Evolutionary conservation across 2,329 filamentous ascomycete genomes (phyloP).

Genomic region (Eutypa lata): DNA sequence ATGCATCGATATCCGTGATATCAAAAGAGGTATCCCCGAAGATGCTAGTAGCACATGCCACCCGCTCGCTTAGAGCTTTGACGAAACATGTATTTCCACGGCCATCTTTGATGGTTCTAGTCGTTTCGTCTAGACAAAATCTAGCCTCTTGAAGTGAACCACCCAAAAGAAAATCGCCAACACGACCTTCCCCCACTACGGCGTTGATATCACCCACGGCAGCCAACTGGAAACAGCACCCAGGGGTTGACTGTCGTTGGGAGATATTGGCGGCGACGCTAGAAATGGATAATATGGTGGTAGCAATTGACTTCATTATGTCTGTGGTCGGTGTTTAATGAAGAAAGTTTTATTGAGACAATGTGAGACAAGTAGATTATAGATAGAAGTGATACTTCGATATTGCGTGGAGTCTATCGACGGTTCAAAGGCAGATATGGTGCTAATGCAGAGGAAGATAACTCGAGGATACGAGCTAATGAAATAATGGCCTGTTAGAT

Average conservation of each 20-base stretch:
- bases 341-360: no score
- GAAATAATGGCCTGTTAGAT: no score
- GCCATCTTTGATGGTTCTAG: constrained; percentile 20
- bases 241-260: constrained; percentile 9
- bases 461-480: no score
- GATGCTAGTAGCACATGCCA: constrained; percentile 23
- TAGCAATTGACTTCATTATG: constrained; percentile 17
- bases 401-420: no score
- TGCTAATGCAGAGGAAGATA: no score
- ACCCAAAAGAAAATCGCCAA: constrained; percentile 21
- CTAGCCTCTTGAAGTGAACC: constrained; percentile 24
- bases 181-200: constrained; percentile 21
- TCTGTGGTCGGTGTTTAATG: background rate
- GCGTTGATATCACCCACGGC: constrained; percentile 22
- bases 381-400: background rate
- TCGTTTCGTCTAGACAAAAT: constrained; percentile 22
- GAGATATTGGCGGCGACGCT: constrained; percentile 9
- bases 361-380: background rate
- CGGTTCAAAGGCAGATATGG: no score
- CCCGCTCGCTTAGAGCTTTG: constrained; percentile 19
- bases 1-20: constrained; percentile 6
- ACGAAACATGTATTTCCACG: constrained; percentile 27
- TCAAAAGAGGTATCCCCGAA: constrained; percentile 22
- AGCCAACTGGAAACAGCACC: constrained; percentile 25
- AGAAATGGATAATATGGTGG: constrained; percentile 12